Evolutionary conservation across 352 stramenopile species (phyloP).

Genomic region (Pythium myriotylum): DNA sequence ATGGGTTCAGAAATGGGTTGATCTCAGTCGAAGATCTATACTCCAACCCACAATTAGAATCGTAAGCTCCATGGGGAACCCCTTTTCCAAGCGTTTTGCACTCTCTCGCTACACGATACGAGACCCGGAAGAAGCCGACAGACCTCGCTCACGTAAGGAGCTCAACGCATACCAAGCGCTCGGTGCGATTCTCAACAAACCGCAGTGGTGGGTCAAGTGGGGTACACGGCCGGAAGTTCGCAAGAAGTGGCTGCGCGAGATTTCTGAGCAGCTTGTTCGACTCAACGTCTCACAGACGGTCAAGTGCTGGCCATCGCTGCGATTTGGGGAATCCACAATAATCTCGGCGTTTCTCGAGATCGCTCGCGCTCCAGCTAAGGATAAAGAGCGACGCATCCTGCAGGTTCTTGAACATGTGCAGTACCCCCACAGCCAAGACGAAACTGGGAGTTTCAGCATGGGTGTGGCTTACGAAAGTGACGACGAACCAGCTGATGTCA

Average conservation of each 20-base stretch:
- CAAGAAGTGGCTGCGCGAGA: slow-evolving; percentile 28
- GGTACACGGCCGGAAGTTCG: slow-evolving; percentile 15
- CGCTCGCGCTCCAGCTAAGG: background rate
- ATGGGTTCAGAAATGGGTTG: no score
- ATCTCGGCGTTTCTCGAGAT: background rate
- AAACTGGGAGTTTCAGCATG: background rate
- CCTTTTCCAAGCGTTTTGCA: background rate
- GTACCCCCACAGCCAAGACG: background rate
- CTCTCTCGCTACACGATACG: slow-evolving; percentile 1
- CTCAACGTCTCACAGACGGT: slow-evolving; percentile 2
- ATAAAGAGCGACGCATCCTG: background rate
- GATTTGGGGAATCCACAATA: background rate
- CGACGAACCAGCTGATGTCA: background rate
- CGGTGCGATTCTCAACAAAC: slow-evolving; percentile 26
- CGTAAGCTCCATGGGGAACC: no score
- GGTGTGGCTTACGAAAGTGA: background rate
- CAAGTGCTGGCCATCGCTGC: background rate
- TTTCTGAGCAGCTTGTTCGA: slow-evolving; percentile 19
- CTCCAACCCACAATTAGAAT: no score
- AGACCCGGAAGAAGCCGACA: background rate
- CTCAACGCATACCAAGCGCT: slow-evolving; percentile 32
- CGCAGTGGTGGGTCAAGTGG: slow-evolving; percentile 24
- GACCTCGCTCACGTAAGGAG: slow-evolving; percentile 12
- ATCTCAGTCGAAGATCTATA: no score
- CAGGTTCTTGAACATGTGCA: background rate